A percentile compares a stretch with the other conserved stretches of the same genome.
Conservation (phyloP, 345 rosid species). For the Melastoma malabathricum region DNA sequence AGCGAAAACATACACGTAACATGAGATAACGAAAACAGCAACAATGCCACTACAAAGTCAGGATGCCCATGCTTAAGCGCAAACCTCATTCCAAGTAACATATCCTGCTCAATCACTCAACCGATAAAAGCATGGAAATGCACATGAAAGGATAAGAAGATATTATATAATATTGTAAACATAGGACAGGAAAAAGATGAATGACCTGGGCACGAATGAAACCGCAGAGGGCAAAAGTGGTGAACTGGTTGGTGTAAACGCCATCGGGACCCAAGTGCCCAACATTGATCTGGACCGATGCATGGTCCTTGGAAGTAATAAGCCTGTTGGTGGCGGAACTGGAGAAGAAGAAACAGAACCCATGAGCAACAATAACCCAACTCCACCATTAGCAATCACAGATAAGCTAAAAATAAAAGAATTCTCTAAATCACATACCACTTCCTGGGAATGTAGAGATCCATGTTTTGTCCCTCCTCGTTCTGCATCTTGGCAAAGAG, state of each 20-base stretch:
- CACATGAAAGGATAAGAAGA: background rate
- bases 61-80: too few relatives aligned
- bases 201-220: constrained; percentile 43
- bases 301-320: constrained; percentile 50
- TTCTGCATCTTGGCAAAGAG: constrained; percentile 63
- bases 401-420: background rate
- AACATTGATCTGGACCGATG: constrained; percentile 39
- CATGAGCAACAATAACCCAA: background rate
- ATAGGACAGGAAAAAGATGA: background rate
- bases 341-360: background rate
- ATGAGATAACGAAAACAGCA: too few relatives aligned
- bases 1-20: background rate
- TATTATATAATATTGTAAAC: background rate
- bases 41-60: too few relatives aligned
- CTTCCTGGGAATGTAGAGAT: constrained; percentile 87
- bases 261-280: constrained; percentile 47
- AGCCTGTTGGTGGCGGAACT: constrained; percentile 59
- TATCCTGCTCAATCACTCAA: too few relatives aligned
- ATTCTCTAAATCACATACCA: constrained; percentile 24
- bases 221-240: constrained; percentile 43
- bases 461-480: constrained; percentile 79
- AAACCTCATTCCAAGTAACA: too few relatives aligned
- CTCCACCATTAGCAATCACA: background rate
- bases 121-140: background rate
- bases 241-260: constrained; percentile 29